Base-by-base conservation (phyloP, 345 rosid species). In the Linum trigynum region DNA sequence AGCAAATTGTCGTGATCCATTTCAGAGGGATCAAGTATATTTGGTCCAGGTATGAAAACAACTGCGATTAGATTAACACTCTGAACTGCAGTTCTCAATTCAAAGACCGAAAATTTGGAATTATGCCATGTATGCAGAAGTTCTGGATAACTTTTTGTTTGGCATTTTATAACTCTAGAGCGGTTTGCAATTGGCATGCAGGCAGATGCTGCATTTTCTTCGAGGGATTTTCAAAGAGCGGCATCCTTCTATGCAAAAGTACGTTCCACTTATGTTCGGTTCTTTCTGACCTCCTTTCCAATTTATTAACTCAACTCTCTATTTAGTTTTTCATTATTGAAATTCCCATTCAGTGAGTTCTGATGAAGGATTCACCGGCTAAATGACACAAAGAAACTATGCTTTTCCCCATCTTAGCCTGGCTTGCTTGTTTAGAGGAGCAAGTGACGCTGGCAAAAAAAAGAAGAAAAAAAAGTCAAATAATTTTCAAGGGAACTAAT, bases 161-260 rank as follows among this genome's bases (percentile, higher is more conserved):
- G 12, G 41, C 51, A 5, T 50, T 10, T 69, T 76, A 11, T 76
- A 69, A 73, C 67, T 68, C 64, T 75, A 66, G 64, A 72, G 63
- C 40, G 2, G 2, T 10, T 48, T 23, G 32, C 32, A 23, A 69
- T 70, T 75, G 65, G 78, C 72, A 65, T 81, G 85, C 88, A 94
- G 99, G 99, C 96, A 67, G 99, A 94, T 81, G 77, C 82, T 71
- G 99, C 95, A 69, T 94, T 94, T 71, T 23, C 78, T 74, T 64
- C 83, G 75, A 91, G 82, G 84, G 99, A 94, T 64, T 94, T 86
- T 76, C 84, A 80, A 57, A 82, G 96, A 78, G 97, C 97, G 66
- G 89, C 97, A 75, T 91, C 99, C 45, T 94, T 94, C 81, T 88
- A 85, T 73, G 88, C 99, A 71, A 94, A 94, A 80, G 99, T 91